A percentile compares a stretch with the other conserved stretches of the same genome.
These are phyloP conservation scores for Trichoderma virens DNA, from an alignment of 495 filamentous ascomycete species.

Conservation along the genomic window DNA sequence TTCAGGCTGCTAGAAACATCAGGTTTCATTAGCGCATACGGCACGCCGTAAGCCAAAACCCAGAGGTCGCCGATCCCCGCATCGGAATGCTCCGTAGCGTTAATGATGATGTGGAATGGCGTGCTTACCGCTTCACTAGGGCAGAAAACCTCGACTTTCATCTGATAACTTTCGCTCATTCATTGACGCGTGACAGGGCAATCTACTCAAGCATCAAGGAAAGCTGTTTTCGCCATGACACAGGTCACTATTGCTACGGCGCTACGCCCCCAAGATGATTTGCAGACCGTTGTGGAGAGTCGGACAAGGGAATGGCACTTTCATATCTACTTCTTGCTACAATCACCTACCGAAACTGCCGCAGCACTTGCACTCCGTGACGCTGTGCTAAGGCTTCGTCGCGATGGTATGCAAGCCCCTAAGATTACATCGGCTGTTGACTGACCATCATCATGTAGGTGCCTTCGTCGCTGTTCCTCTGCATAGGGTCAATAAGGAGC, in stretches of 20 bases:
- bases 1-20: too few relatives aligned
- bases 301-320: slow-evolving; percentile 12
- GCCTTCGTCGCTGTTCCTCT: slow-evolving; percentile 11
- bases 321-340: slow-evolving; percentile 12
- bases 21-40: too few relatives aligned
- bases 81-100: too few relatives aligned
- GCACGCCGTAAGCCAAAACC: too few relatives aligned
- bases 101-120: too few relatives aligned
- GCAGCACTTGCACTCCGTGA: slow-evolving; percentile 12
- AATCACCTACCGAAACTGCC: slow-evolving; percentile 10
- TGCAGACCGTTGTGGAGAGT: slow-evolving; percentile 9
- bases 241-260: not conserved
- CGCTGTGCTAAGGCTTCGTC: slow-evolving; percentile 11
- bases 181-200: too few relatives aligned
- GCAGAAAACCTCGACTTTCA: too few relatives aligned
- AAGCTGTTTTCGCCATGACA: too few relatives aligned
- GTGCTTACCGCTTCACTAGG: too few relatives aligned
- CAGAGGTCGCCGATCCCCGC: too few relatives aligned
- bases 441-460: not conserved
- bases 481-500: slow-evolving; percentile 8
- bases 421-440: not conserved
- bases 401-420: slow-evolving; percentile 2
- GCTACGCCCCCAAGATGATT: slow-evolving; percentile 4
- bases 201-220: too few relatives aligned
- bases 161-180: not conserved